These are phyloP conservation scores for Tylopilus cervinicoccineus DNA, from an alignment of 768 basidiomycete species.

Conservation along the genomic window DNA sequence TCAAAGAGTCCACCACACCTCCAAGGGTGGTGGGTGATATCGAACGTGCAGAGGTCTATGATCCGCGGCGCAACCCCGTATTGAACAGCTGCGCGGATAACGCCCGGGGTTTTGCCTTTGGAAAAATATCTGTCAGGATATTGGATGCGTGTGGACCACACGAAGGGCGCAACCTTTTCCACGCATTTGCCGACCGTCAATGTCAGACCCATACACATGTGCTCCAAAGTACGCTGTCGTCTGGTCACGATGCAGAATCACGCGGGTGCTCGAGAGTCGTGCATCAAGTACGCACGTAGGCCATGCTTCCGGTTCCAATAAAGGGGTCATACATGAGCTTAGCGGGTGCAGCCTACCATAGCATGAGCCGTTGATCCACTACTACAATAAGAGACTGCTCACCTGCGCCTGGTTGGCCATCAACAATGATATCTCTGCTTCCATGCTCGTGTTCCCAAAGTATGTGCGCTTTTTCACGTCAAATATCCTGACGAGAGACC, in stretches of 20 bases:
- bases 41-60: conserved; percentile 86
- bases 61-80: conserved; percentile 75
- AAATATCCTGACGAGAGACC: conserved; percentile 63
- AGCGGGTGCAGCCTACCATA: conserved; percentile 71
- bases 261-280: neutral
- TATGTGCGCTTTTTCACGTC: conserved; percentile 88
- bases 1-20: conserved; percentile 88
- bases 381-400: conserved; percentile 10
- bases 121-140: conserved; percentile 1
- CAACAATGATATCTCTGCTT: conserved; percentile 88
- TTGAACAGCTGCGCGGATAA: conserved; percentile 76
- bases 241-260: conserved; percentile 34
- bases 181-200: conserved; percentile 95
- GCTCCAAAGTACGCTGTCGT: conserved; percentile 88
- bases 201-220: conserved; percentile 85
- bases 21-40: conserved; percentile 89
- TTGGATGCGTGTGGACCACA: neutral
- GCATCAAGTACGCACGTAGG: conserved; percentile 50
- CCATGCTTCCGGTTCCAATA: conserved; percentile 89
- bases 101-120: conserved; percentile 53
- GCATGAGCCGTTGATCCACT: neutral
- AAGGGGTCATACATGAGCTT: conserved; percentile 96
- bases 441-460: conserved; percentile 98
- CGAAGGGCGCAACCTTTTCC: conserved; percentile 62
- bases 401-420: conserved; percentile 97